Evolutionary conservation across 306 rosid species (phyloP).

Genomic region (Vigna unguiculata): DNA sequence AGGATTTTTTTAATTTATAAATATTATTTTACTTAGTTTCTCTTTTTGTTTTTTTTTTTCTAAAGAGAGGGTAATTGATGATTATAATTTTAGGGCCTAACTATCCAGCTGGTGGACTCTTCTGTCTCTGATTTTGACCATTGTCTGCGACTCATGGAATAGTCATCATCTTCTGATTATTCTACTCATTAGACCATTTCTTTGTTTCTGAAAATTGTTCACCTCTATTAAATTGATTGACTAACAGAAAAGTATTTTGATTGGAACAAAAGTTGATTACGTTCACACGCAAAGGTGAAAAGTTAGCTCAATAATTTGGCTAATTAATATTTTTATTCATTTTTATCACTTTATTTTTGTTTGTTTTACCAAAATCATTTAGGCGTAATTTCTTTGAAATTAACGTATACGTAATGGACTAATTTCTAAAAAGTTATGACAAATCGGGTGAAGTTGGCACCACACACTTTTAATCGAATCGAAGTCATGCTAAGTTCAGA

Average conservation of each 20-base stretch:
- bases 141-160: slow-evolving; percentile 19
- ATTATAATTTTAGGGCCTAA: background rate
- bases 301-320: background rate
- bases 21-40: background rate
- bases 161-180: background rate
- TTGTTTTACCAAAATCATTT: no score
- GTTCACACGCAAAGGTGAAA: slow-evolving; percentile 1
- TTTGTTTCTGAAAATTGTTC: background rate
- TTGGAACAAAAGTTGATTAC: background rate
- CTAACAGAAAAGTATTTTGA: background rate
- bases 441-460: no score
- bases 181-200: background rate
- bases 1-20: background rate
- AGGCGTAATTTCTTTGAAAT: no score
- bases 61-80: background rate
- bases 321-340: background rate
- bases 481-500: no score
- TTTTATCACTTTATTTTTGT: background rate
- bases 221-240: background rate
- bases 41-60: background rate
- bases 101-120: background rate
- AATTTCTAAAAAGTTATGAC: no score
- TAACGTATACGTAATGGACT: no score
- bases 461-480: no score
- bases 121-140: slow-evolving; percentile 7